Conservation (phyloP, 768 basidiomycete species). For the Stropharia rugosoannulata region DNA sequence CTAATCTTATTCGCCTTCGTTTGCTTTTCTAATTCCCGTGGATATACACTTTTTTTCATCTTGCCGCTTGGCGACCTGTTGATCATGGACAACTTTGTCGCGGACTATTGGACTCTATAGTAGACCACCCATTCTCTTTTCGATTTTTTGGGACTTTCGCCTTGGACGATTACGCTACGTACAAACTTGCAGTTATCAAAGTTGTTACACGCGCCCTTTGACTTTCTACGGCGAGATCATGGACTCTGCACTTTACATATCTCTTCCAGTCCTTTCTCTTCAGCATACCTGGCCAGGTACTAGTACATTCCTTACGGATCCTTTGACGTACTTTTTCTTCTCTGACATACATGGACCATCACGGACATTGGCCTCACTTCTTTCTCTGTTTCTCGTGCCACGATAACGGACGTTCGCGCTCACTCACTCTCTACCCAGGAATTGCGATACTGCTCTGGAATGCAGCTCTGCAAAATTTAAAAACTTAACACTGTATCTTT, state of each 20-base stretch:
- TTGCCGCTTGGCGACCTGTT: constrained; percentile 8
- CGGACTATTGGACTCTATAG: constrained; percentile 16
- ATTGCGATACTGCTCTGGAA: constrained; percentile 3
- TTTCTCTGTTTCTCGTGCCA: constrained; percentile 7
- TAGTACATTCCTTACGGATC: constrained; percentile 1
- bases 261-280: constrained; percentile 9
- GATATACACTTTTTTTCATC: background rate
- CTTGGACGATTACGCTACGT: constrained; percentile 19
- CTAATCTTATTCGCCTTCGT: constrained; percentile 11
- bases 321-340: background rate
- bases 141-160: constrained; percentile 16
- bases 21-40: constrained; percentile 4
- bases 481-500: constrained; percentile 17
- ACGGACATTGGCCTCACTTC: constrained; percentile 14
- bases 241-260: constrained; percentile 23
- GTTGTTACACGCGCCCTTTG: constrained; percentile 1
- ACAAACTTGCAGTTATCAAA: constrained; percentile 11
- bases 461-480: constrained; percentile 1
- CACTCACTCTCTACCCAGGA: background rate
- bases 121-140: constrained; percentile 8
- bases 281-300: constrained; percentile 6
- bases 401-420: constrained; percentile 13
- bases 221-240: constrained; percentile 20
- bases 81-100: constrained; percentile 15
- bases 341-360: constrained; percentile 18